These are phyloP conservation scores for Trametes cinnabarina DNA, from an alignment of 768 basidiomycete genomes.

Conservation along the genomic window DNA sequence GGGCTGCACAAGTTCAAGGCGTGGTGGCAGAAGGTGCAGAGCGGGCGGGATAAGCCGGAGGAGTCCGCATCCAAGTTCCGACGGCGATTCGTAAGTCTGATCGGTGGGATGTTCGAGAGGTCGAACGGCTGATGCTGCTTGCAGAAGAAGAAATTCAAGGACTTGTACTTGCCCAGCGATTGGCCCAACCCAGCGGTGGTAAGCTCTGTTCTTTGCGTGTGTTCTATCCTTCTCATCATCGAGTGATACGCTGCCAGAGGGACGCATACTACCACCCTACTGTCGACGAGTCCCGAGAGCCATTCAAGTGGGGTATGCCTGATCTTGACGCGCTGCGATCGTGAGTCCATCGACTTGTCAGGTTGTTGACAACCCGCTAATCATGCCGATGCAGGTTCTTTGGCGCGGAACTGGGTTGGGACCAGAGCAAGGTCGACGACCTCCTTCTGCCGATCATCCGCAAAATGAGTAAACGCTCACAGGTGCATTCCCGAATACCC, in stretches of 20 bases:
- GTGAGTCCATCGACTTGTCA: slow-evolving; percentile 52
- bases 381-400: slow-evolving; percentile 19
- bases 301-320: slow-evolving; percentile 96
- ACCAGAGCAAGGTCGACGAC: slow-evolving; percentile 80
- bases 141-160: slow-evolving; percentile 89
- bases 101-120: not conserved
- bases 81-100: slow-evolving; percentile 69
- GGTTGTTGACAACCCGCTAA: too few relatives aligned
- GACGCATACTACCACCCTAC: slow-evolving; percentile 93
- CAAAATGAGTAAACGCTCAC: slow-evolving; percentile 77
- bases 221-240: not conserved
- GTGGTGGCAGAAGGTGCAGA: slow-evolving; percentile 95
- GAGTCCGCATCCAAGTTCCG: slow-evolving; percentile 79
- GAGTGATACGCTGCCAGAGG: slow-evolving; percentile 44
- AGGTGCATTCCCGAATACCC: slow-evolving; percentile 41
- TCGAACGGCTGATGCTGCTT: not conserved
- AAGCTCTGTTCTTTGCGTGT: slow-evolving; percentile 23
- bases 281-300: slow-evolving; percentile 87
- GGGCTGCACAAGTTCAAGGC: slow-evolving; percentile 84
- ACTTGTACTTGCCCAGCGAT: slow-evolving; percentile 72
- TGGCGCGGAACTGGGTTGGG: slow-evolving; percentile 76
- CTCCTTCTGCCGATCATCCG: slow-evolving; percentile 90
- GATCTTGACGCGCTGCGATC: slow-evolving; percentile 88
- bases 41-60: slow-evolving; percentile 74
- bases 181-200: slow-evolving; percentile 96